These are phyloP conservation scores for Ustilago crameri DNA, from an alignment of 1,284 basidiomycete genomes.

Conservation along the genomic window DNA sequence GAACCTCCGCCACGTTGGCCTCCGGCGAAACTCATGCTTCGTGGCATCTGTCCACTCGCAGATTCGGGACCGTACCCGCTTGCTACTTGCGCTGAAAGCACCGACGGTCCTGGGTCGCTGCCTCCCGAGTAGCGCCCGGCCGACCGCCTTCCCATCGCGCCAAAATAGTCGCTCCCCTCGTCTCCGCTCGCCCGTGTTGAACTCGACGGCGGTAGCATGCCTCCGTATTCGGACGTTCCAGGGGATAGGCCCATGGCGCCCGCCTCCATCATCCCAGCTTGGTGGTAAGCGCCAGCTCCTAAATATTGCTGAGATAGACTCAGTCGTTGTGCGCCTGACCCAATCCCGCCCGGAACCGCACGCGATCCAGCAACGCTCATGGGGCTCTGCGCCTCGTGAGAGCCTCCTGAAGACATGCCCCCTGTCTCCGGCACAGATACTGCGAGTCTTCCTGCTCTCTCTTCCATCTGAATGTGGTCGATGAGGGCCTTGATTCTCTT, in stretches of 20 bases:
- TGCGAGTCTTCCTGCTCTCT: slow-evolving; percentile 13
- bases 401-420: background rate
- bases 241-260: slow-evolving; percentile 11
- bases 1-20: slow-evolving; percentile 1
- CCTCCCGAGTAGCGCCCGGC: slow-evolving; percentile 7
- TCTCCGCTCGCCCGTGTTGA: slow-evolving; percentile 8
- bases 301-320: slow-evolving; percentile 1
- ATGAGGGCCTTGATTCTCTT: slow-evolving; percentile 25
- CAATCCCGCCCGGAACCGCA: slow-evolving; percentile 1
- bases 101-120: slow-evolving; percentile 9
- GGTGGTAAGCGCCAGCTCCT: background rate
- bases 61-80: slow-evolving; percentile 3
- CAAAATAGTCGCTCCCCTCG: slow-evolving; percentile 29
- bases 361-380: background rate
- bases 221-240: slow-evolving; percentile 14
- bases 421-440: slow-evolving; percentile 1
- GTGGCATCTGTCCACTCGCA: background rate
- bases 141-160: slow-evolving; percentile 18
- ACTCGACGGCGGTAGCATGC: slow-evolving; percentile 16
- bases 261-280: slow-evolving; percentile 1
- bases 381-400: background rate
- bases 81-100: background rate
- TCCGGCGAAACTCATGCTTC: slow-evolving; percentile 3
- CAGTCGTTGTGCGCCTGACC: background rate
- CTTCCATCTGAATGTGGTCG: slow-evolving; percentile 22